Percentiles rank a stretch among this genome's conserved stretches.
phyloP scores from a whole-genome alignment of 495 filamentous ascomycete species.

The Podospora appendiculata region DNA sequence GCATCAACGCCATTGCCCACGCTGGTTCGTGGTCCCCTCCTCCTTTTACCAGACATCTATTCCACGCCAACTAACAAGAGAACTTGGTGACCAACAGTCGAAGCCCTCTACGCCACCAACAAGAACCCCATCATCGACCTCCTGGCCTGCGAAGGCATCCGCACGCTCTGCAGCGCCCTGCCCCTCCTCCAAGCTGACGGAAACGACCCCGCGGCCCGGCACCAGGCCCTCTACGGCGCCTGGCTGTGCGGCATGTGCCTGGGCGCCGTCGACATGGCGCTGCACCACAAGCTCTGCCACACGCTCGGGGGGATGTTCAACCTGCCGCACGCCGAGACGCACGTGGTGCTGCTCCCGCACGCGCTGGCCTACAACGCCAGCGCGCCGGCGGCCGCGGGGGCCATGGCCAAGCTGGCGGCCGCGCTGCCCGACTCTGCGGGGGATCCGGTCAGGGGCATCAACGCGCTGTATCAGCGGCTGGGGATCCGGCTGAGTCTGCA shows the following conservation, averaged over 20 bases:
- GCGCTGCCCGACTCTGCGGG: constrained; percentile 51
- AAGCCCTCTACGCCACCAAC: constrained; percentile 59
- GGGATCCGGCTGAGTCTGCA: constrained; percentile 51
- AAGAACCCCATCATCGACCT: constrained; percentile 53
- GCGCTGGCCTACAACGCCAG: constrained; percentile 63
- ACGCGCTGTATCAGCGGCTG: constrained; percentile 49
- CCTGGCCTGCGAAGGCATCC: constrained; percentile 50
- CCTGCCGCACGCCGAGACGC: constrained; percentile 62
- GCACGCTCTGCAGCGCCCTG: constrained; percentile 46
- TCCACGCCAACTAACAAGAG: not conserved
- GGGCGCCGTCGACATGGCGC: constrained; percentile 59
- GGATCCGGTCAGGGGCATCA: constrained; percentile 52
- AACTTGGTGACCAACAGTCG: constrained; percentile 38
- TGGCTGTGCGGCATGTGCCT: constrained; percentile 60
- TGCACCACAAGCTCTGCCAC: constrained; percentile 68
- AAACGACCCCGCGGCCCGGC: constrained; percentile 37
- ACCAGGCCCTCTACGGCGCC: constrained; percentile 55
- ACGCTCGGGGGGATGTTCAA: constrained; percentile 61
- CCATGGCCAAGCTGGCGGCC: constrained; percentile 49
- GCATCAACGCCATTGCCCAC: constrained; percentile 66
- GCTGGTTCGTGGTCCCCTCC: constrained; percentile 13
- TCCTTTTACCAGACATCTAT: not conserved
- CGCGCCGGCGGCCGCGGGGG: constrained; percentile 52
- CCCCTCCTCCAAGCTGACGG: constrained; percentile 45
- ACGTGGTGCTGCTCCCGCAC: constrained; percentile 60